phyloP scores from a whole-genome alignment of 441 rosid genomes.

The Capsella rubella region DNA sequence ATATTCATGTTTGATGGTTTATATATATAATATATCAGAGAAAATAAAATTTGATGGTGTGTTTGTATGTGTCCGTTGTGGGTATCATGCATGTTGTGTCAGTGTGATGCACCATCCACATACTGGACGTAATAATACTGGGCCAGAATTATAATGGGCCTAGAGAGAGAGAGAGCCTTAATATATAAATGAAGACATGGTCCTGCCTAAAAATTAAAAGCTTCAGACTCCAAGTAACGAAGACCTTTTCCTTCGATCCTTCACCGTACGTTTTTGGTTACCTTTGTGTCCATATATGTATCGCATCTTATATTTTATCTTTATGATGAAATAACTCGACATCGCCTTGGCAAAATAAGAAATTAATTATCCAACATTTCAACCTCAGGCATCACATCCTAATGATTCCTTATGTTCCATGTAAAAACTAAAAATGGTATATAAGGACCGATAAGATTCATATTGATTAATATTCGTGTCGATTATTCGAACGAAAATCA shows the following conservation, averaged over 20 bases:
- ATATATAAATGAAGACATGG: neutral
- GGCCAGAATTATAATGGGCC: neutral
- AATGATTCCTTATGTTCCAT: neutral
- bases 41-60: neutral
- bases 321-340: conserved; percentile 3
- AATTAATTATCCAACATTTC: neutral
- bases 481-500: neutral
- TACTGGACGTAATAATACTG: neutral
- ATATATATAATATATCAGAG: no score
- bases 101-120: neutral
- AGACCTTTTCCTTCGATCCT: conserved; percentile 5
- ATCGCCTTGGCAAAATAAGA: neutral
- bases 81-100: neutral
- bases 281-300: neutral
- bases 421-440: neutral
- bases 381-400: conserved; percentile 21
- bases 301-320: neutral
- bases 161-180: neutral
- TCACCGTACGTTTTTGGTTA: conserved; percentile 24
- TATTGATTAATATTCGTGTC: neutral
- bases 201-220: neutral
- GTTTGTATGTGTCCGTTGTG: neutral
- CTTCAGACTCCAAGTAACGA: neutral
- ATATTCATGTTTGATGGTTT: neutral
- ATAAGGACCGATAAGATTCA: neutral